Evolutionary conservation across 129 eudicot species (phyloP), one percentile per base, ranked within the genome.

Genomic region (Saussurea involucrata): DNA sequence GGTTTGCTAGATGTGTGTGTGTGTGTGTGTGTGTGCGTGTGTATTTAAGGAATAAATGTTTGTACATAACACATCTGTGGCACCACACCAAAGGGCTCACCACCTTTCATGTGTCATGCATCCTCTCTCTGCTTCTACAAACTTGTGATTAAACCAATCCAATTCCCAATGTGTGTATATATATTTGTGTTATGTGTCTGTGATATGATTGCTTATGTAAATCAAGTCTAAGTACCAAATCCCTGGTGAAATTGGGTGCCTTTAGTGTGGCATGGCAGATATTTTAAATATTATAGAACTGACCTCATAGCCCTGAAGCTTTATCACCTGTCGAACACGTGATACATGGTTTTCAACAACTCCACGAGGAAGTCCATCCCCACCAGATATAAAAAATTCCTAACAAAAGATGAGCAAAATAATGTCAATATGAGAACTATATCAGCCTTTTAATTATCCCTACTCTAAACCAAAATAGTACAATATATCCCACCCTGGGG

Each of bases 281-380:
- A n/a, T 22, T 34, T 69, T 1, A 3, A 55, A 49, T 11, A 72
- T n/a, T 24, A 13, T 6, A 24, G 10, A 75, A 71, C 92, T 89
- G 74, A 95, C 99, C 99, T 95, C 99, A 24, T 88, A 87, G 44
- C 92, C 82, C 55, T 84, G 91, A 87, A 95, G 86, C 90, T 92
- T 92, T 69, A 92, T 84, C 77, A 92, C 88, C 84, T 92, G 96
- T 24, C 97, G 96, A 69, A 87, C 90, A 70, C 88, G 89, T 73
- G 95, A 88, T 4, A 95, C 96, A 76, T 92, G 95, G 84, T 95
- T 95, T 80, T 95, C 99, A 72, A 95, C 99, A 25, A 95, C 96
- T 82, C 99, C 99, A 17, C 99, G 97, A 77, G 97, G 99, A 75
- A 95, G 96, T n/a, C 99, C 99, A 77, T 95, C 99, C 66, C 99